Conservation (phyloP, 1,139 yeast species). For the Yamadazyma epiphylla region DNA sequence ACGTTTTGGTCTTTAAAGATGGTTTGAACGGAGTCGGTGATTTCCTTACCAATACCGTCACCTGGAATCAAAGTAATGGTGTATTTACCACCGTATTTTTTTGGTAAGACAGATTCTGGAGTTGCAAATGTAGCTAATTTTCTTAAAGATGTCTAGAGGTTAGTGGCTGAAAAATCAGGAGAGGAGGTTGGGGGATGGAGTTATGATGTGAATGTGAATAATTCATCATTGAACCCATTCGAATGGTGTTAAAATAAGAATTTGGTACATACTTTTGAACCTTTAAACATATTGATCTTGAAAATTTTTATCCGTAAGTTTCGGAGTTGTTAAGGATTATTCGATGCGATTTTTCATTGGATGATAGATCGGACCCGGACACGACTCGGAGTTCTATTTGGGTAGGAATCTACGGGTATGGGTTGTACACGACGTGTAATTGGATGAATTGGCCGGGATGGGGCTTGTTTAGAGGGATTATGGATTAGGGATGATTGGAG, state of each 20-base stretch:
- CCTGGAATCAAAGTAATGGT: constrained; percentile 92
- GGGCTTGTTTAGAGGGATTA: too few relatives aligned
- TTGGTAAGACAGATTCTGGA: constrained; percentile 68
- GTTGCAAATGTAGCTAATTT: constrained; percentile 49
- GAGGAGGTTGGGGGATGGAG: too few relatives aligned
- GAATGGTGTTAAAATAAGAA: neutral
- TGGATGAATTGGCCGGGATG: too few relatives aligned
- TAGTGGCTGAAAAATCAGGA: too few relatives aligned
- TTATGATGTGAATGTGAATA: too few relatives aligned
- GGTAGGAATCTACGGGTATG: too few relatives aligned
- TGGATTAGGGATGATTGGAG: too few relatives aligned
- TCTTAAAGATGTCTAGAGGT: constrained; percentile 32
- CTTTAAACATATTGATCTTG: neutral
- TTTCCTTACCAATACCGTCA: constrained; percentile 97
- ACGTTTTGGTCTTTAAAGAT: constrained; percentile 82
- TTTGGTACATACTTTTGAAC: neutral
- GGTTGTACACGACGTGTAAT: too few relatives aligned
- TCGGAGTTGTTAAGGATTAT: neutral
- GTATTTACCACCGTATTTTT: constrained; percentile 92
- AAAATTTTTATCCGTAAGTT: neutral
- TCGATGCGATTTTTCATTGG: neutral
- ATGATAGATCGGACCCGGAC: neutral
- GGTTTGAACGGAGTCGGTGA: constrained; percentile 88
- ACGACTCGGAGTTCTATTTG: too few relatives aligned
- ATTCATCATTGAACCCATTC: too few relatives aligned